These are phyloP conservation scores for Nicotiana tomentosiformis DNA, from an alignment of 257 asterid species.

Conservation along the genomic window DNA sequence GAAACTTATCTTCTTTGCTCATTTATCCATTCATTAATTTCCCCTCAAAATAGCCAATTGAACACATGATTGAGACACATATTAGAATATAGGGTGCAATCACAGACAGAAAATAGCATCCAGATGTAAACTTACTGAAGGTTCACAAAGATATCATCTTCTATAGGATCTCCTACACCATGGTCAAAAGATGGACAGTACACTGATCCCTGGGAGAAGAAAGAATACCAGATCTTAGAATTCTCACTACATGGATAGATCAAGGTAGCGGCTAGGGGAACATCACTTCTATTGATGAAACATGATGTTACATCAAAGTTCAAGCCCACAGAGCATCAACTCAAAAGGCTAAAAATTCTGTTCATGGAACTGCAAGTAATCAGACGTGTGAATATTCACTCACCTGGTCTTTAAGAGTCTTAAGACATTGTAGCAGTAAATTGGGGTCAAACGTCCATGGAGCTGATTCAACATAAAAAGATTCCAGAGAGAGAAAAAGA, in stretches of 20 bases:
- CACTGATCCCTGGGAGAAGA: slow-evolving; percentile 63
- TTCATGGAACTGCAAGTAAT: slow-evolving; percentile 4
- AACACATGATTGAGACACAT: background rate
- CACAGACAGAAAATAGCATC: background rate
- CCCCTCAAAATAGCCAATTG: background rate
- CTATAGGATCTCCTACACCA: slow-evolving; percentile 94
- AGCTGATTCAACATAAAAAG: slow-evolving; percentile 42
- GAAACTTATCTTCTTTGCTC: background rate
- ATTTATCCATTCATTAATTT: background rate
- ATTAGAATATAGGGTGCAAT: background rate
- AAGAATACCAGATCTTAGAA: background rate
- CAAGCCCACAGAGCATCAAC: background rate
- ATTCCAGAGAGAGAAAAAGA: background rate
- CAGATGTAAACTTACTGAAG: slow-evolving; percentile 55
- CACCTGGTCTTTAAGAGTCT: slow-evolving; percentile 59
- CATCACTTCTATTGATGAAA: background rate
- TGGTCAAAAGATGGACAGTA: slow-evolving; percentile 91
- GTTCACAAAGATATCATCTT: slow-evolving; percentile 82
- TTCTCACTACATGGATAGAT: background rate
- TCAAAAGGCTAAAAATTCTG: background rate
- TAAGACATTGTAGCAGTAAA: slow-evolving; percentile 57
- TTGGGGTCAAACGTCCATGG: slow-evolving; percentile 95
- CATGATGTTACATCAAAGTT: background rate
- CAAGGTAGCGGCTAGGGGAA: background rate
- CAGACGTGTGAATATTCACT: slow-evolving; percentile 13